Evolutionary conservation across 75 land plant genomes (phyloP).

Genomic region (Pseudotsuga menziesii): DNA sequence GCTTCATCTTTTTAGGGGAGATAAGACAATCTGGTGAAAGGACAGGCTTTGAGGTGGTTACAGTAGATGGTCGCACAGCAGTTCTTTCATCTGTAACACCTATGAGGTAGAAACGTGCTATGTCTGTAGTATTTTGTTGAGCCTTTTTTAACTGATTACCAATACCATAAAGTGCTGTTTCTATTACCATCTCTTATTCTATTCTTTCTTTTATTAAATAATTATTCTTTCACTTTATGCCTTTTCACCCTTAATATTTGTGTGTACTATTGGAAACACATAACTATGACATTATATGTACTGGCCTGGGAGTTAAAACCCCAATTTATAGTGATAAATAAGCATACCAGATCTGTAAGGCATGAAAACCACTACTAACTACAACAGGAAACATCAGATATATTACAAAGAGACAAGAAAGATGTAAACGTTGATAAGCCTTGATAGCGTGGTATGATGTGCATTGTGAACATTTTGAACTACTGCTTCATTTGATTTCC

Average conservation of each 20-base stretch:
- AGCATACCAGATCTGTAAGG: too few relatives aligned
- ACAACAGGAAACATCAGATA: too few relatives aligned
- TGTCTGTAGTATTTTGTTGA: not conserved
- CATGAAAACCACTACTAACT: too few relatives aligned
- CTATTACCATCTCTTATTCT: not conserved
- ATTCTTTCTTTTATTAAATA: not conserved
- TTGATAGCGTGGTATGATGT: too few relatives aligned
- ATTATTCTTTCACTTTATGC: not conserved
- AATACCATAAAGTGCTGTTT: too few relatives aligned
- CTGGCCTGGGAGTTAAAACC: too few relatives aligned
- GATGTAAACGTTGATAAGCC: too few relatives aligned
- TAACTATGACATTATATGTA: too few relatives aligned
- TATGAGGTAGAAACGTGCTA: conserved; percentile 21
- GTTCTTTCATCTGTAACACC: conserved; percentile 41
- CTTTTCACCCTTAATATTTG: not conserved
- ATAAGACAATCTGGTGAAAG: conserved; percentile 50
- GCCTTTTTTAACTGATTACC: not conserved
- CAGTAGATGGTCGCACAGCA: conserved; percentile 48
- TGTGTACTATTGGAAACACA: not conserved
- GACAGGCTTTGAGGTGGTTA: conserved; percentile 75
- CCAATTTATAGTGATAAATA: too few relatives aligned
- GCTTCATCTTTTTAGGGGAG: conserved; percentile 35
- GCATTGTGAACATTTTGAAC: too few relatives aligned
- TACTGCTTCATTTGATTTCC: too few relatives aligned
- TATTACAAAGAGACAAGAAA: too few relatives aligned